Conservation (phyloP, 768 basidiomycete genomes). For the Multifurca ochricompacta region DNA sequence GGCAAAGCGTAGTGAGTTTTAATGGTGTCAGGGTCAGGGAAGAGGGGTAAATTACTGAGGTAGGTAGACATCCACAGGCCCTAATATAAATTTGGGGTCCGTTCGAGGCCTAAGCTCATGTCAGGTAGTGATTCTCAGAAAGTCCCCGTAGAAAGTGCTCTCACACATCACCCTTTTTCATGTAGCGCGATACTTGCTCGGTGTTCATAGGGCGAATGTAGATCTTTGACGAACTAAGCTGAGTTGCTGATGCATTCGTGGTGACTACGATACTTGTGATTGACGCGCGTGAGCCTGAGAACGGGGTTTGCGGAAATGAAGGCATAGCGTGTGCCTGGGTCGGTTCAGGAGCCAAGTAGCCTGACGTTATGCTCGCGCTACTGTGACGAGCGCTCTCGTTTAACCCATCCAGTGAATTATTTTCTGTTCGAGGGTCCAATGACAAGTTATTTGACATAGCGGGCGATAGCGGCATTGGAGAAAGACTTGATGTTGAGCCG, state of each 20-base stretch:
- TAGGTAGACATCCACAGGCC: neutral
- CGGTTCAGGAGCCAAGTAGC: neutral
- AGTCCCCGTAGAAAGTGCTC: neutral
- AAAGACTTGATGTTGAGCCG: no score
- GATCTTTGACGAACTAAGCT: neutral
- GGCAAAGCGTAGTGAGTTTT: neutral
- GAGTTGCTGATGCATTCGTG: neutral
- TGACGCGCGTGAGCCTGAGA: neutral
- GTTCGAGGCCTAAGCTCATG: neutral
- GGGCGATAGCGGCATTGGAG: neutral
- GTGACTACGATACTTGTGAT: neutral
- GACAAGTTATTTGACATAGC: neutral
- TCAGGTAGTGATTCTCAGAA: neutral
- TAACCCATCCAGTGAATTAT: neutral
- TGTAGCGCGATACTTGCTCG: constrained; percentile 8
- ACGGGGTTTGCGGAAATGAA: neutral
- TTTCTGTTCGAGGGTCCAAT: neutral
- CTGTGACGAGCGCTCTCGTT: neutral
- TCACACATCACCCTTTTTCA: constrained; percentile 8
- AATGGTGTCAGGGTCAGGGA: neutral
- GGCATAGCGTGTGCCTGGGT: neutral
- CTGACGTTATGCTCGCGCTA: neutral
- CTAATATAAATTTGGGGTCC: neutral
- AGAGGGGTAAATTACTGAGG: constrained; percentile 2
- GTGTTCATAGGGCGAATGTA: neutral